Base-by-base conservation (phyloP, 192 early-diverging fungal genomes). In the Podila minutissima region DNA sequence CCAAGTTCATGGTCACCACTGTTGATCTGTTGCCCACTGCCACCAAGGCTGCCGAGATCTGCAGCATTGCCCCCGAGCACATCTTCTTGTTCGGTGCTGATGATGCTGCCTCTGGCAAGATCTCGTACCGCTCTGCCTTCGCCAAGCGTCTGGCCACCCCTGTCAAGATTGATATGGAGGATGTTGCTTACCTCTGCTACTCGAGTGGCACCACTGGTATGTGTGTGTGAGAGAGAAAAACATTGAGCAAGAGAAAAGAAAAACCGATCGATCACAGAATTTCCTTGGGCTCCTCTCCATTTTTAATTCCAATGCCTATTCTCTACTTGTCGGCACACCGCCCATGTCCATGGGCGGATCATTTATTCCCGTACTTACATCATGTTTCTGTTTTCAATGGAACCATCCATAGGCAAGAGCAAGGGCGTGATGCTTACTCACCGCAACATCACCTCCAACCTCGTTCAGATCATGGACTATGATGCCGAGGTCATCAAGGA, bases 381-480 rank as follows among this genome's bases (percentile, higher is more conserved):
- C 46, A 24, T 19, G 37, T 26, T 19, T n/a, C n/a, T 5, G 20
- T 15, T 24, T 41, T 46, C 22, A 22, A 61, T 8, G 63, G 28
- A 8, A 1, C 53, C 6, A 9, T 20, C 64, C 17, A 61, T 20
- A 81, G 90, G 93, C 51, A 87, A 84, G 69, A 92, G 94, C 50
- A 98, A 98, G 81, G 95, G 94, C 67, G 96, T 97, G 13, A 86
- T 89, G 67, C 91, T 94, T 3, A 94, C 91, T 33, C 94, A 96
- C 68, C 72, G 83, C 20, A 96, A 94, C 82, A 90, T 97, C 78
- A 91, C 96, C 20, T 87, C 94, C 24, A 96, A 96, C 68, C 77
- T 91, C 24, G 59, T 89, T 26, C 91, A 94, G 72, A 88, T 90
- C 68, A 75, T 84, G 50, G 71, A 58, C 33, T 84, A 90, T 60